These are phyloP conservation scores for Phytophthora capsici DNA, from an alignment of 352 stramenopile species.

Conservation along the genomic window DNA sequence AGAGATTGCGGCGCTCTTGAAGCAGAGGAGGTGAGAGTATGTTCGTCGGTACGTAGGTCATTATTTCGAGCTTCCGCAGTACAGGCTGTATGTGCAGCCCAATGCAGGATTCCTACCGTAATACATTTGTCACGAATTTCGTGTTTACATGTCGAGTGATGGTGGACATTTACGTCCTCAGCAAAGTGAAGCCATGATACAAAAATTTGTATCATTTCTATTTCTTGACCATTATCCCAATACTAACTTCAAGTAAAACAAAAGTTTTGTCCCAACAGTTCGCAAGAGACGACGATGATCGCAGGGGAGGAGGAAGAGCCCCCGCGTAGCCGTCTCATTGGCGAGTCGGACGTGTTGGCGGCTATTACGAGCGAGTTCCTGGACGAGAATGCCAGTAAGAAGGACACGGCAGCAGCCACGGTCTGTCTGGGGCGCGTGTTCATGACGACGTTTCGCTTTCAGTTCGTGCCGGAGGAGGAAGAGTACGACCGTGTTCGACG, in stretches of 20 bases:
- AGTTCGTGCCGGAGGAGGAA: slow-evolving; percentile 74
- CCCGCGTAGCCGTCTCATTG: slow-evolving; percentile 52
- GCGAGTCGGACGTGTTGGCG: slow-evolving; percentile 79
- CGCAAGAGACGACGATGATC: slow-evolving; percentile 32
- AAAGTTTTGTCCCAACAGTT: neutral
- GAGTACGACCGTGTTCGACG: slow-evolving; percentile 57
- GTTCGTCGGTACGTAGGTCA: slow-evolving; percentile 5
- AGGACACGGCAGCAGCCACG: slow-evolving; percentile 62
- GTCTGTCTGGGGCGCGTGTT: slow-evolving; percentile 75
- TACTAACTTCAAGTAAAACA: slow-evolving; percentile 9
- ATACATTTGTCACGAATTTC: no score
- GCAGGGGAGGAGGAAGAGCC: slow-evolving; percentile 27
- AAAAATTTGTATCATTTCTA: neutral
- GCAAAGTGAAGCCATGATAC: slow-evolving; percentile 6
- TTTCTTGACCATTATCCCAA: neutral
- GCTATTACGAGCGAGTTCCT: slow-evolving; percentile 81
- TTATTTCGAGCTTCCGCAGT: slow-evolving; percentile 10
- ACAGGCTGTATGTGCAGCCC: no score
- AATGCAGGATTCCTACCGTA: no score
- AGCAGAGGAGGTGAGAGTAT: slow-evolving; percentile 22
- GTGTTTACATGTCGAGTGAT: no score
- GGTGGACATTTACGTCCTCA: neutral
- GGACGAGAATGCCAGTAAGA: slow-evolving; percentile 61
- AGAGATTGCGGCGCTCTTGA: slow-evolving; percentile 48
- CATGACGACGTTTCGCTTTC: slow-evolving; percentile 89